A percentile compares a stretch with the other conserved stretches of the same genome.
Evolutionary conservation across 495 filamentous ascomycete genomes (phyloP).

Genomic region (Podospora sp.): DNA sequence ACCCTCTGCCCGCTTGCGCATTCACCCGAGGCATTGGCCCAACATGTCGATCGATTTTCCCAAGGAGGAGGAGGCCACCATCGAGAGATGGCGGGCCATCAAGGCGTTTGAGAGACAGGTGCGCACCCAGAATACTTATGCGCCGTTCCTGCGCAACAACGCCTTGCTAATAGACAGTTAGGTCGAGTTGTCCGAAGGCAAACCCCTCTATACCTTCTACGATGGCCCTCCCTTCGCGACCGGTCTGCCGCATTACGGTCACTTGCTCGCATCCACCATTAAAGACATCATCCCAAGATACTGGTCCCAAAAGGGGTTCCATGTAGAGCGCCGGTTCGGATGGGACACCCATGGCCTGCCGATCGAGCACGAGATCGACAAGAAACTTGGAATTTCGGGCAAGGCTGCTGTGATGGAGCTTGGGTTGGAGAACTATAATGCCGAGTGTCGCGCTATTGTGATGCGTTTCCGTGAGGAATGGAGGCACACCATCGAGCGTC

Average conservation of each 20-base stretch:
- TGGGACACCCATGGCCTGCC: slow-evolving; percentile 96
- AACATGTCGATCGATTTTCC: slow-evolving; percentile 90
- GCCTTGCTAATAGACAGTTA: slow-evolving; percentile 34
- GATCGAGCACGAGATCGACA: slow-evolving; percentile 98
- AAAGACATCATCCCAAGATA: slow-evolving; percentile 97
- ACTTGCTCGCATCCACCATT: slow-evolving; percentile 92
- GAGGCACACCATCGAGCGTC: slow-evolving; percentile 82
- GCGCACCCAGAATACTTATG: slow-evolving; percentile 7
- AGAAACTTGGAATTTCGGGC: slow-evolving; percentile 89
- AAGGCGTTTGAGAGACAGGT: slow-evolving; percentile 71
- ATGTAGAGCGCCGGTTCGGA: slow-evolving; percentile 72
- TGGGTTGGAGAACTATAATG: slow-evolving; percentile 90
- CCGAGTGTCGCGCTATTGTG: slow-evolving; percentile 89
- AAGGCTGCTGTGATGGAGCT: slow-evolving; percentile 84
- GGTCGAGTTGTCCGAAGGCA: slow-evolving; percentile 59
- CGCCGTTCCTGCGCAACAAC: not conserved
- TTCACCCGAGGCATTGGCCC: slow-evolving; percentile 18
- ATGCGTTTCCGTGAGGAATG: slow-evolving; percentile 92
- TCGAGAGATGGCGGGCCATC: slow-evolving; percentile 85
- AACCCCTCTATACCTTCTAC: slow-evolving; percentile 80
- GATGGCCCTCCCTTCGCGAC: slow-evolving; percentile 65
- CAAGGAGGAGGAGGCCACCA: slow-evolving; percentile 80
- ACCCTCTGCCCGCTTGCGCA: not conserved
- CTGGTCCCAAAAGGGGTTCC: slow-evolving; percentile 95
- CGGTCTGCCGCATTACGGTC: slow-evolving; percentile 91